Evolutionary conservation across 169 alveolate species (phyloP), one percentile per base, ranked within the genome.

Genomic region (Babesia sp.): DNA sequence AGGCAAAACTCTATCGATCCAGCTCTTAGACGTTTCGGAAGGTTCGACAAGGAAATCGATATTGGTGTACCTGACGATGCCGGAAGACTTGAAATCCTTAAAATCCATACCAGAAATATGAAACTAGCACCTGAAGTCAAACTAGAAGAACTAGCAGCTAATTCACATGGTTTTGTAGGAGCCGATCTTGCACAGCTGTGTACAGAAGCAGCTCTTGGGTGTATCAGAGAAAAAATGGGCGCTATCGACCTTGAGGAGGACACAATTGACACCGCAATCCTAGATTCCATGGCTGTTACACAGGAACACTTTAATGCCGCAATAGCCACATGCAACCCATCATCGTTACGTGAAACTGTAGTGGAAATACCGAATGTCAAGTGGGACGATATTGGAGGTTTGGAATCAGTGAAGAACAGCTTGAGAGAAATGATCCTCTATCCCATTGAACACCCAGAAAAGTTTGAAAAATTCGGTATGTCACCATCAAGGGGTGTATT

Each of bases 351-450:
- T 66, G 99, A 98, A 87, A 96, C 99, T 41, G 99, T 97, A 48
- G 99, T 96, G 61, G 99, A 97, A 78, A 98, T 97, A 11, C 99
- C 99, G n/a, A 97, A 95, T 90, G 97, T 97, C 33, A 96, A 96
- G 77, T 97, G 99, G 99, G 99, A 97, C 77, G 99, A 98, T 80
- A 98, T 98, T 71, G 99, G 99, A 71, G 99, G 99, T 44, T 87
- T 95, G 71, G 99, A 97, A 82, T 97, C 95, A 36, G 98, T 95
- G 29, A 96, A 96, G 89, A 88, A 96, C 77, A 87, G 95, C 55
- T 85, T 98, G 76, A 95, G 98, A 86, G 99, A 98, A 86, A 96
- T 97, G 99, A 98, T 98, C 46, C 90, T 97, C 45, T 97, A 97
- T 87, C 96, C 96, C 54, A 92, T 92, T 53, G 99, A 97, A 57